Conservation (phyloP, 257 asterid species). For the Solanum pennellii region DNA sequence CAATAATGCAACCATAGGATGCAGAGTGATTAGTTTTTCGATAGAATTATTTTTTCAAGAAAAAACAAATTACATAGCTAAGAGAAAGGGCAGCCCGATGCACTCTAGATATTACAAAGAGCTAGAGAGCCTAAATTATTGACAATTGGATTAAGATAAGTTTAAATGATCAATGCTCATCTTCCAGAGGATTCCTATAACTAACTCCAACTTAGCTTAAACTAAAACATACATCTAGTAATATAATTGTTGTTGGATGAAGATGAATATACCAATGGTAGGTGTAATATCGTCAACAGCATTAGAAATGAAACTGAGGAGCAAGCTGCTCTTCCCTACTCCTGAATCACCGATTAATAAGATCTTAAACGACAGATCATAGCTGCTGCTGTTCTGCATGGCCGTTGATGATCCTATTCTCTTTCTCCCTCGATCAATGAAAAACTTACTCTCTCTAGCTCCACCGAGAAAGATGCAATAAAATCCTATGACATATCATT, state of each 20-base stretch:
- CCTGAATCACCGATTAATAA: conserved; percentile 90
- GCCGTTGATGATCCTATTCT: conserved; percentile 36
- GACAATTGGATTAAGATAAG: neutral
- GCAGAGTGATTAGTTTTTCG: neutral
- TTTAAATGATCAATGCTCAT: neutral
- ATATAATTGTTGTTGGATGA: neutral
- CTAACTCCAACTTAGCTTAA: neutral
- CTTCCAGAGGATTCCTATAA: neutral
- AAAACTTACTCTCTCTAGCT: neutral
- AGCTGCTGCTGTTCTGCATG: conserved; percentile 26
- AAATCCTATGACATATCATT: neutral
- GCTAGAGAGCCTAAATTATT: neutral
- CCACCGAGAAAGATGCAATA: neutral
- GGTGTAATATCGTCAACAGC: conserved; percentile 69
- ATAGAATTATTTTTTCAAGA: neutral
- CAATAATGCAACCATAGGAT: neutral
- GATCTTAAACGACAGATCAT: conserved; percentile 92
- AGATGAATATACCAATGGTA: conserved; percentile 56
- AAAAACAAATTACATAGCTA: neutral
- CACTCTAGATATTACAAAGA: neutral
- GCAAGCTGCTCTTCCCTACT: conserved; percentile 94
- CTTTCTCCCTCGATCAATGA: neutral
- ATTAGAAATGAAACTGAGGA: conserved; percentile 76
- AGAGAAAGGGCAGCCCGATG: neutral
- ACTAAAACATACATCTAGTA: neutral